These are phyloP conservation scores for Phalaenopsis equestris DNA, from an alignment of 106 monocot genomes.

Conservation along the genomic window DNA sequence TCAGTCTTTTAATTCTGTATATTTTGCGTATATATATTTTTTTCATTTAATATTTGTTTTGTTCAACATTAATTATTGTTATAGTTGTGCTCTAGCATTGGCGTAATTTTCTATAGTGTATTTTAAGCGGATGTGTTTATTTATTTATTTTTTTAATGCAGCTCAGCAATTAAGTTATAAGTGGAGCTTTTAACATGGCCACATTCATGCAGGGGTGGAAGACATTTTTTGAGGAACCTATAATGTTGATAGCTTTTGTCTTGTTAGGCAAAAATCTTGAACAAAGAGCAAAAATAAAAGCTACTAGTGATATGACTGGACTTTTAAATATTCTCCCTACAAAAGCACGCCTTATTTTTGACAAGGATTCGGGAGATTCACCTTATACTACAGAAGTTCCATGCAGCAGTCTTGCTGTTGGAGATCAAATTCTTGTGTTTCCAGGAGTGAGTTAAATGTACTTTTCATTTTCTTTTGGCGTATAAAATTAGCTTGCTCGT, in stretches of 20 bases:
- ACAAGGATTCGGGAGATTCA: slow-evolving; percentile 27
- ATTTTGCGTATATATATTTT: neutral
- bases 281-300: slow-evolving; percentile 98
- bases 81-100: neutral
- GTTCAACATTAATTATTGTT: neutral
- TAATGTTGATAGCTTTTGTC: slow-evolving; percentile 99
- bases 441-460: slow-evolving; percentile 52
- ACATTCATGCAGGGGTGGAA: slow-evolving; percentile 78
- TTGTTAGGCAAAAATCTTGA: slow-evolving; percentile 93
- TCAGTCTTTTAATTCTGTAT: neutral
- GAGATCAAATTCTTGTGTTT: slow-evolving; percentile 77
- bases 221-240: slow-evolving; percentile 97
- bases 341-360: slow-evolving; percentile 78
- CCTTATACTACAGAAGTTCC: slow-evolving; percentile 73
- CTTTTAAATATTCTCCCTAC: slow-evolving; percentile 88
- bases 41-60: neutral
- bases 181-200: slow-evolving; percentile 5
- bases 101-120: neutral
- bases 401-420: slow-evolving; percentile 73
- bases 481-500: neutral
- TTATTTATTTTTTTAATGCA: neutral
- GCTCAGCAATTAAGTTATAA: neutral
- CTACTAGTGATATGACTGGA: slow-evolving; percentile 98
- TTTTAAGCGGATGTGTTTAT: neutral
- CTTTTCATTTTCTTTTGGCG: neutral